A percentile compares a stretch with the other conserved stretches of the same genome.
Evolutionary conservation across 352 stramenopile genomes (phyloP).

Genomic region (Peronospora tabacina): DNA sequence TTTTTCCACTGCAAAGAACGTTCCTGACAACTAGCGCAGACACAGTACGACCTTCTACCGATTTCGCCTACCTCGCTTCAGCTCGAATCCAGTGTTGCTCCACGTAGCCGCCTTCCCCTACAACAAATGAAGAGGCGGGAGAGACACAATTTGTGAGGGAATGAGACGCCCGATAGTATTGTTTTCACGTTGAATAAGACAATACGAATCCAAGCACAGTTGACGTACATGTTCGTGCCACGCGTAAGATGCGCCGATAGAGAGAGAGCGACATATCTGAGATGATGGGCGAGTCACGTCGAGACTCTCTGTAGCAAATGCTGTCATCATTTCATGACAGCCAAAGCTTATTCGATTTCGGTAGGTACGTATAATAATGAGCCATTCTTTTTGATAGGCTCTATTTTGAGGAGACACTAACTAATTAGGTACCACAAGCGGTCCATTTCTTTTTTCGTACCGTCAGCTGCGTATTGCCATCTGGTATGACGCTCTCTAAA

Average conservation of each 20-base stretch:
- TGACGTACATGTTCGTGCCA: constrained; percentile 60
- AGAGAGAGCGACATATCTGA: constrained; percentile 42
- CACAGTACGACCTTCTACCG: background rate
- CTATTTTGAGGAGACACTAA: too few relatives aligned
- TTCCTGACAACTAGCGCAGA: background rate
- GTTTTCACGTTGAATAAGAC: background rate
- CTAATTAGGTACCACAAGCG: too few relatives aligned
- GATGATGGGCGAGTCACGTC: constrained; percentile 14
- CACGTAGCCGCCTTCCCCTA: constrained; percentile 52
- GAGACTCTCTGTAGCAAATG: too few relatives aligned
- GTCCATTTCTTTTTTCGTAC: too few relatives aligned
- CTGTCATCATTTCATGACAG: too few relatives aligned
- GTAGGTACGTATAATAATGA: background rate
- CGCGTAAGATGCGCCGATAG: constrained; percentile 66
- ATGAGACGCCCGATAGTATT: background rate
- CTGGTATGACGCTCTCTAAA: background rate
- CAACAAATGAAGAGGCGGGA: constrained; percentile 1
- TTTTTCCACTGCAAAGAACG: constrained; percentile 13
- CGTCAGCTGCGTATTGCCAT: background rate
- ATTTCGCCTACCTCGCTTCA: constrained; percentile 43
- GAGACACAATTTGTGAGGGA: constrained; percentile 2
- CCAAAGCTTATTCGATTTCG: background rate
- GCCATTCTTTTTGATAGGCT: too few relatives aligned
- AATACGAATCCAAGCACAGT: constrained; percentile 4
- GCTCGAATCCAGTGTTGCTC: constrained; percentile 64